These are phyloP conservation scores for Lasiosphaeris hirsuta DNA, from an alignment of 495 filamentous ascomycete genomes.

Conservation along the genomic window DNA sequence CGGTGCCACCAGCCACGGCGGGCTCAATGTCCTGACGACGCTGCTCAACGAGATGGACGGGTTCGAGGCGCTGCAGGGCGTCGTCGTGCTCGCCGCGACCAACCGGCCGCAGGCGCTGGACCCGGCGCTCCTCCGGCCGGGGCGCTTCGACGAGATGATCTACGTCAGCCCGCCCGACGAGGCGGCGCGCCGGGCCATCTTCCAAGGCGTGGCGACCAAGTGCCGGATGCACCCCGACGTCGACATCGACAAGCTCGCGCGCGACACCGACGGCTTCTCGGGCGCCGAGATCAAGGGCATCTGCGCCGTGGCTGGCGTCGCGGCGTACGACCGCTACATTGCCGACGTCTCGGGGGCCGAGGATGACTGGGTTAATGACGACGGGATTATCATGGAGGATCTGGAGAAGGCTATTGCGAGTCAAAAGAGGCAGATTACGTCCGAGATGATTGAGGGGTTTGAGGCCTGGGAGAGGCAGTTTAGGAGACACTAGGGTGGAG, in stretches of 20 bases:
- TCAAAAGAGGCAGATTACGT: conserved; percentile 66
- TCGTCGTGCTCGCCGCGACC: conserved; percentile 90
- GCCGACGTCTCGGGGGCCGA: background rate
- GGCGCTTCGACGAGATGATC: conserved; percentile 82
- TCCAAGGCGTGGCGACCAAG: conserved; percentile 56
- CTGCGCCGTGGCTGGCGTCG: conserved; percentile 51
- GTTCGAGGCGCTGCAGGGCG: conserved; percentile 77
- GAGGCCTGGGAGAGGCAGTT: conserved; percentile 57
- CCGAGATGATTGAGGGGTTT: conserved; percentile 62
- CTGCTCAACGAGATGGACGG: conserved; percentile 96
- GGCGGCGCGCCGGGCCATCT: conserved; percentile 72
- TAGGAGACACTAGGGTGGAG: conserved; percentile 22
- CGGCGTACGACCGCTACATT: conserved; percentile 38
- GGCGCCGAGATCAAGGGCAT: conserved; percentile 86
- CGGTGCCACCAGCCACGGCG: conserved; percentile 39
- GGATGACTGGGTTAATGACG: conserved; percentile 31
- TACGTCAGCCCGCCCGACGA: conserved; percentile 84
- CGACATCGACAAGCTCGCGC: conserved; percentile 62
- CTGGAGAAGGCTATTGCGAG: conserved; percentile 60
- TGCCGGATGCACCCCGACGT: conserved; percentile 62
- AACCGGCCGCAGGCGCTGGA: conserved; percentile 89
- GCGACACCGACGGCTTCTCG: conserved; percentile 73
- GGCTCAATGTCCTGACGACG: conserved; percentile 84
- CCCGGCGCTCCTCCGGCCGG: conserved; percentile 80
- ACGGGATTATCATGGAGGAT: conserved; percentile 57